Percentiles rank a stretch among this genome's conserved stretches.
Evolutionary conservation across 2,329 filamentous ascomycete genomes (phyloP).

Genomic region (Aspergillus fijiensis): DNA sequence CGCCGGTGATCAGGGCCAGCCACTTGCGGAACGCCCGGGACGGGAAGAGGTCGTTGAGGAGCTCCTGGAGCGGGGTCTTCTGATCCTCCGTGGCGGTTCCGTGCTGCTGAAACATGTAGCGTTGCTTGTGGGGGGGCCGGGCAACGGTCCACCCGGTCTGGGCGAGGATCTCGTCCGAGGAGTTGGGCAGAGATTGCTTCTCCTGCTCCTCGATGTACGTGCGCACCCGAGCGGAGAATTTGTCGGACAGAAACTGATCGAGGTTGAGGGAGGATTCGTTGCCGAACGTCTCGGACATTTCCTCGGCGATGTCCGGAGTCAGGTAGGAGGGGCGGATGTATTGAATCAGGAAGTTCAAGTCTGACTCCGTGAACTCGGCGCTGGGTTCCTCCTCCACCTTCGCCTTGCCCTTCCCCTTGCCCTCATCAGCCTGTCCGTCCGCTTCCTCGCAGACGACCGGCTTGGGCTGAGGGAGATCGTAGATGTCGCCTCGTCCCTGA

Average conservation of each 20-base stretch:
- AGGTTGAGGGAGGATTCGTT: slow-evolving; percentile 83
- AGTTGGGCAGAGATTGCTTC: slow-evolving; percentile 42
- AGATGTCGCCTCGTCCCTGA: slow-evolving; percentile 85
- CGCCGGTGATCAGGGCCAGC: slow-evolving; percentile 78
- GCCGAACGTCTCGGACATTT: slow-evolving; percentile 75
- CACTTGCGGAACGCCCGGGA: slow-evolving; percentile 85
- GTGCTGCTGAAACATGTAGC: slow-evolving; percentile 76
- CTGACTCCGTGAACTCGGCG: slow-evolving; percentile 67
- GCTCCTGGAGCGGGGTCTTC: slow-evolving; percentile 63
- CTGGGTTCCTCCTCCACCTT: slow-evolving; percentile 52
- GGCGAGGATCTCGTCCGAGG: slow-evolving; percentile 58
- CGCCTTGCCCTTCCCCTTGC: slow-evolving; percentile 38
- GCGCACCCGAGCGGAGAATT: slow-evolving; percentile 71
- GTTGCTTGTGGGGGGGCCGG: slow-evolving; percentile 89
- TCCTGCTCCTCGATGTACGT: slow-evolving; percentile 70
- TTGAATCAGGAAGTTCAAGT: slow-evolving; percentile 85
- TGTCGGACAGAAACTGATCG: slow-evolving; percentile 72
- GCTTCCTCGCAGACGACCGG: slow-evolving; percentile 50
- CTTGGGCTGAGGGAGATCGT: slow-evolving; percentile 72
- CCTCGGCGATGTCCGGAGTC: slow-evolving; percentile 84
- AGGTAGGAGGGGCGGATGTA: slow-evolving; percentile 90
- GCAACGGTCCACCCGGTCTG: slow-evolving; percentile 70
- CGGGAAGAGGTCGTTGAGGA: slow-evolving; percentile 79
- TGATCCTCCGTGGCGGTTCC: slow-evolving; percentile 31
- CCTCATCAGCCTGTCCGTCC: slow-evolving; percentile 38